Percentiles rank a stretch among this genome's conserved stretches.
Evolutionary conservation across 164 flowering plant species (phyloP).

Genomic region (Vitis vinifera): DNA sequence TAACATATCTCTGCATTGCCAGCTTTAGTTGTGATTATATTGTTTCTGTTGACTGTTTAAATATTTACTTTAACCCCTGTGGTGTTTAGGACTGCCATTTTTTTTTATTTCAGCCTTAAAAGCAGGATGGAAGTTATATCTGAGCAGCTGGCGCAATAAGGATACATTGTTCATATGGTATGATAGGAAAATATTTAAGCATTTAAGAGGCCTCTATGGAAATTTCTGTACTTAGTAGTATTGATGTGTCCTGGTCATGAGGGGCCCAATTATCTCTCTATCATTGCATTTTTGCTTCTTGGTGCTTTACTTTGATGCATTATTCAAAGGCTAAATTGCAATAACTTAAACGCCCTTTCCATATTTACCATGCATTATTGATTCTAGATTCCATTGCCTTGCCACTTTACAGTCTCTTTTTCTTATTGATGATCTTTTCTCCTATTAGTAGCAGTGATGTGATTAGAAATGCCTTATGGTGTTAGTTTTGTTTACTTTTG

Average conservation of each 20-base stretch:
- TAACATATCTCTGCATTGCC: background rate
- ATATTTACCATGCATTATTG: too few species aligned
- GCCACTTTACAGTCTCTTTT: too few species aligned
- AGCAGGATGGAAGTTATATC: constrained; percentile 64
- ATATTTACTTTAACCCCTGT: constrained; percentile 32
- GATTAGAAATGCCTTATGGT: too few species aligned
- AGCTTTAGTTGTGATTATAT: background rate
- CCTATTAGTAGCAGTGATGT: too few species aligned
- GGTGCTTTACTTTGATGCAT: background rate
- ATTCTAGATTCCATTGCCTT: too few species aligned
- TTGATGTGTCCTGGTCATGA: background rate
- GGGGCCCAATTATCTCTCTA: constrained; percentile 1
- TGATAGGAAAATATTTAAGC: constrained; percentile 65
- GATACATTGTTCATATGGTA: constrained; percentile 64
- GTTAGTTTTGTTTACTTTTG: too few species aligned
- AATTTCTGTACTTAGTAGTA: constrained; percentile 4
- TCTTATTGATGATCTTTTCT: too few species aligned
- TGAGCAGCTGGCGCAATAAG: constrained; percentile 63
- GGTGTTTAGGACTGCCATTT: constrained; percentile 46
- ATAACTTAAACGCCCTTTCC: background rate
- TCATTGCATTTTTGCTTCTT: background rate
- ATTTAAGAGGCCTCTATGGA: constrained; percentile 38
- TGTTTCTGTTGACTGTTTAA: constrained; percentile 20
- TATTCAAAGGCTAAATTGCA: background rate
- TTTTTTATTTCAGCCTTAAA: constrained; percentile 66